Evolutionary conservation across 2,329 filamentous ascomycete species (phyloP).

Genomic region (Talaromyces amestolkiae): DNA sequence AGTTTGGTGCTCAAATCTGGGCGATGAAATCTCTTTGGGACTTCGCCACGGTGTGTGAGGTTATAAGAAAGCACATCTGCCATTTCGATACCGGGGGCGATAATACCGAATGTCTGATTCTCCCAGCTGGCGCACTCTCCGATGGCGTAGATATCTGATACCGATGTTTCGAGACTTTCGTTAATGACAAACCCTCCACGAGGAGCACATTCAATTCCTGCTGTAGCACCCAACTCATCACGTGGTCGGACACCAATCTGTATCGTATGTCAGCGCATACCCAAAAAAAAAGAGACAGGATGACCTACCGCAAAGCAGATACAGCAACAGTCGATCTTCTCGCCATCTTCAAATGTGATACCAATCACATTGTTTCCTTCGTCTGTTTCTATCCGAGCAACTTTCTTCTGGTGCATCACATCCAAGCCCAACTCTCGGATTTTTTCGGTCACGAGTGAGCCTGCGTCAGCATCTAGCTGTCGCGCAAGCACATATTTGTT

Average conservation of each 20-base stretch:
- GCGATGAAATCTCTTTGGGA: constrained; percentile 68
- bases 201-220: constrained; percentile 70
- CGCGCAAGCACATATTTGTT: constrained; percentile 79
- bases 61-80: constrained; percentile 90
- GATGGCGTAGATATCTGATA: constrained; percentile 75
- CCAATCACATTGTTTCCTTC: constrained; percentile 67
- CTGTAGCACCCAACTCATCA: constrained; percentile 69
- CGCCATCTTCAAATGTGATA: constrained; percentile 76
- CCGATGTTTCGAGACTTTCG: constrained; percentile 64
- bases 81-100: constrained; percentile 88
- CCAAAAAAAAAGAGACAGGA: not conserved
- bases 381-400: constrained; percentile 68
- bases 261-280: not conserved
- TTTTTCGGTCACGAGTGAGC: constrained; percentile 76
- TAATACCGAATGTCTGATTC: constrained; percentile 80
- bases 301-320: constrained; percentile 72
- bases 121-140: constrained; percentile 91
- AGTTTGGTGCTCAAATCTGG: constrained; percentile 90
- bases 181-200: constrained; percentile 67
- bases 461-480: constrained; percentile 79
- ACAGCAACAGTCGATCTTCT: constrained; percentile 71
- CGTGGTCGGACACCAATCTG: constrained; percentile 76
- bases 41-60: constrained; percentile 73
- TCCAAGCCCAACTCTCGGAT: constrained; percentile 76
- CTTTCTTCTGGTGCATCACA: constrained; percentile 72